Evolutionary conservation across 345 rosid species (phyloP), one percentile per base, ranked within the genome.

Genomic region (Brassica nigra): DNA sequence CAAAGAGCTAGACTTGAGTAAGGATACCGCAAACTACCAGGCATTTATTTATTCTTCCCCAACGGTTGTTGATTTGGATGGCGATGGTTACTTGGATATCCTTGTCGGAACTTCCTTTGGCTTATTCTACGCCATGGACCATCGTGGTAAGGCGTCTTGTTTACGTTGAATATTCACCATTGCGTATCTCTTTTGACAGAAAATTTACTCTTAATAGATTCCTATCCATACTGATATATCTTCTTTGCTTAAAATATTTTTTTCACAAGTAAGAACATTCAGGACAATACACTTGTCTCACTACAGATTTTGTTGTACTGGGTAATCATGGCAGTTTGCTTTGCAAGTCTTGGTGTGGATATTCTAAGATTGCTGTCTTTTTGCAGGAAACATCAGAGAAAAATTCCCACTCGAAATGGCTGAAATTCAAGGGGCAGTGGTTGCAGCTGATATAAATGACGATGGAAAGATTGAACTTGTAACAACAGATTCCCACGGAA

Each of bases 391-490:
- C 57, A 55, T 90, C 70, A 87, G 98, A 84, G 84, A 90, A 80
- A 92, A 91, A 3, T 96, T 96, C 78, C 98, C 99, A 55, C 95
- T 93, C 66, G 95, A 92, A 87, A 92, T 96, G 99, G 98, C 97
- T 23, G 99, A 96, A 89, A 94, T 96, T 78, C 97, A 93, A 87
- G 98, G 97, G 31, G 86, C 93, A 29, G 97, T 92, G 18, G 91
- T 92, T 86, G 98, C 98, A 34, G 98, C 98, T 61, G 99, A 96
- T 85, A 92, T 96, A 68, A 93, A 96, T 83, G 99, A 93, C 80
- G 99, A 96, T 90, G 99, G 99, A 31, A 96, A 96, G 85, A 86
- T 93, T 76, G 99, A 96, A 83, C 90, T 96, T 29, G 92, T 96
- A 58, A 93, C 99, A 76, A 87, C 98, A 64, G 99, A 96, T 86